Evolutionary conservation across 768 basidiomycete genomes (phyloP).

Genomic region (Gymnopilus dilepis): DNA sequence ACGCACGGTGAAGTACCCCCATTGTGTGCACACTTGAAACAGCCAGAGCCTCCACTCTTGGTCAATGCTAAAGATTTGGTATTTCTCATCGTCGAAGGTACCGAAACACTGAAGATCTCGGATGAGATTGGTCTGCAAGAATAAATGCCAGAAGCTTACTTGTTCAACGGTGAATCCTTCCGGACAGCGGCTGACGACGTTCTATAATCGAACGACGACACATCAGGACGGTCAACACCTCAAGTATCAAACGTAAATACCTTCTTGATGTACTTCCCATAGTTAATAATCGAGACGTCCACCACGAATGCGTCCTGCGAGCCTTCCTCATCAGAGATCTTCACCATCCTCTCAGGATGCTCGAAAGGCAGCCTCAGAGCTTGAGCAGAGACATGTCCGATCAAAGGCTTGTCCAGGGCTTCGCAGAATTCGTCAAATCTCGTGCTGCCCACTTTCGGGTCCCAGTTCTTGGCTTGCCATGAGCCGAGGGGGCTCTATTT

Average conservation of each 20-base stretch:
- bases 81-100: conserved; percentile 73
- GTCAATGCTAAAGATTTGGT: conserved; percentile 61
- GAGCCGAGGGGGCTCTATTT: conserved; percentile 63
- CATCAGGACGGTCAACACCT: background rate
- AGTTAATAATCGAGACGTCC: conserved; percentile 70
- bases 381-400: conserved; percentile 29
- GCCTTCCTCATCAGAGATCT: conserved; percentile 35
- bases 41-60: conserved; percentile 87
- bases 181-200: conserved; percentile 64
- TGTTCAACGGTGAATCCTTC: conserved; percentile 41
- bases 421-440: conserved; percentile 74
- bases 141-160: conserved; percentile 28
- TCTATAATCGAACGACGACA: conserved; percentile 34
- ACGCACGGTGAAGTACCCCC: conserved; percentile 90
- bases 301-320: conserved; percentile 49
- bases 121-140: background rate
- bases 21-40: conserved; percentile 93
- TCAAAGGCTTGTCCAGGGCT: conserved; percentile 51
- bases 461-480: conserved; percentile 92
- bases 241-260: conserved; percentile 39
- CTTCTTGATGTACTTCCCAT: conserved; percentile 78
- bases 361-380: conserved; percentile 51
- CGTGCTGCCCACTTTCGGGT: conserved; percentile 67
- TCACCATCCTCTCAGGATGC: conserved; percentile 52
- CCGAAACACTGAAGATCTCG: conserved; percentile 77